Evolutionary conservation across 495 filamentous ascomycete genomes (phyloP).

Genomic region (Daldinia grandis): DNA sequence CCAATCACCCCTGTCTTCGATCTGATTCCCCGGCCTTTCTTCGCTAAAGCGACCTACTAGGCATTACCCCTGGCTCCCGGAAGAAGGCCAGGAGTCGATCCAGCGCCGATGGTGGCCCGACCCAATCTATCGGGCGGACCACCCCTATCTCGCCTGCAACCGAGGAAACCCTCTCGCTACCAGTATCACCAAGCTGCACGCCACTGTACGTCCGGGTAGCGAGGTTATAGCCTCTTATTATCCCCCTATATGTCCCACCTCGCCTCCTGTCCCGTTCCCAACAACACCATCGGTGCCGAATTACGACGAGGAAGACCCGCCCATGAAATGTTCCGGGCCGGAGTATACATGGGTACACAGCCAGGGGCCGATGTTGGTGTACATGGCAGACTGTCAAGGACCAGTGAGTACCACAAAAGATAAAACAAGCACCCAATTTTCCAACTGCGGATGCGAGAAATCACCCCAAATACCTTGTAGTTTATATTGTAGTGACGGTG

Average conservation of each 20-base stretch:
- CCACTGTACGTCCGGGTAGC: neutral
- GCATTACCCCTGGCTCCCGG: neutral
- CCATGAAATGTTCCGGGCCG: neutral
- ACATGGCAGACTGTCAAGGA: neutral
- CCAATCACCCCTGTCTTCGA: neutral
- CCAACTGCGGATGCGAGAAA: neutral
- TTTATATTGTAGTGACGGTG: neutral
- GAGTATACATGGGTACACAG: neutral
- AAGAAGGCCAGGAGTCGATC: constrained; percentile 1
- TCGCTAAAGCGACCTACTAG: neutral
- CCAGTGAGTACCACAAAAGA: no score
- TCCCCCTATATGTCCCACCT: neutral
- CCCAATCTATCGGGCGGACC: neutral
- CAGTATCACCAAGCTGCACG: neutral
- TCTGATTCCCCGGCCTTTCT: neutral
- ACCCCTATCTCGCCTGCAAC: constrained; percentile 1
- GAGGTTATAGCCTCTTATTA: neutral
- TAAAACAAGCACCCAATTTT: no score
- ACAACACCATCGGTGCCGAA: neutral
- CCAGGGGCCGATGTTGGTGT: neutral
- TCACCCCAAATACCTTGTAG: neutral
- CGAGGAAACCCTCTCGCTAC: constrained; percentile 1
- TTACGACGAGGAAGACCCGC: neutral
- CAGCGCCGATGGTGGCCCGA: constrained; percentile 1
- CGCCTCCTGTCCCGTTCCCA: neutral